Evolutionary conservation across 441 rosid genomes (phyloP), one percentile per base, ranked within the genome.

Genomic region (Gossypium gossypioides): DNA sequence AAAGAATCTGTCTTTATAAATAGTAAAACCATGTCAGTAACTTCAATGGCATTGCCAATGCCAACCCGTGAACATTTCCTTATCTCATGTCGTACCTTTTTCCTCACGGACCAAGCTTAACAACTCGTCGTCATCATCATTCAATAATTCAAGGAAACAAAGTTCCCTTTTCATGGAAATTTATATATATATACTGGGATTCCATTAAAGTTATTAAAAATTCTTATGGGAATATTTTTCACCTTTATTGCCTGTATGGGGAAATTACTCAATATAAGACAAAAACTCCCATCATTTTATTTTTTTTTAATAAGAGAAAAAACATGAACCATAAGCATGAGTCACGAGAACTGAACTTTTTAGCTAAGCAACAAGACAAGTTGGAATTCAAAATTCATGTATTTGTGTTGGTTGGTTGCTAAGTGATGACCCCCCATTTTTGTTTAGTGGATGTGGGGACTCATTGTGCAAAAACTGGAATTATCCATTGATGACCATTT

Each of bases 61-160:
- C 62, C 62, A 68, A 52, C 50, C 59, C 63, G 72, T 52, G 72
- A 68, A 4, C 62, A 32, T 66, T 24, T 46, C 70, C 70, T 46
- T 66, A 21, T n/a, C n/a, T 24, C 40, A 13, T 9, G 24, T 16
- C 56, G 22, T 6, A 67, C 71, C 58, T 25, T 25, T 55, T 34
- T 4, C 34, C 6, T 68, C 72, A 68, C 61, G 27, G 48, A 34
- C 18, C 18, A 10, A 57, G 34, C 61, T 12, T 57, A 10, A 24
- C 61, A 24, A 13, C 18, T 13, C 15, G 8, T n/a, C 54, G 16
- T n/a, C 16, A 1, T n/a, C 22, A 57, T 22, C 5, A 22, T 57
- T 57, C 61, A 18, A 52, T 18, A 52, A 48, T 48, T 48, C 54
- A n/a, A 48, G 54, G 16, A 4, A 48, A n/a, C 54, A 1, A 13